These are phyloP conservation scores for Toxicodendron radicans DNA, from an alignment of 345 rosid species.

Conservation along the genomic window DNA sequence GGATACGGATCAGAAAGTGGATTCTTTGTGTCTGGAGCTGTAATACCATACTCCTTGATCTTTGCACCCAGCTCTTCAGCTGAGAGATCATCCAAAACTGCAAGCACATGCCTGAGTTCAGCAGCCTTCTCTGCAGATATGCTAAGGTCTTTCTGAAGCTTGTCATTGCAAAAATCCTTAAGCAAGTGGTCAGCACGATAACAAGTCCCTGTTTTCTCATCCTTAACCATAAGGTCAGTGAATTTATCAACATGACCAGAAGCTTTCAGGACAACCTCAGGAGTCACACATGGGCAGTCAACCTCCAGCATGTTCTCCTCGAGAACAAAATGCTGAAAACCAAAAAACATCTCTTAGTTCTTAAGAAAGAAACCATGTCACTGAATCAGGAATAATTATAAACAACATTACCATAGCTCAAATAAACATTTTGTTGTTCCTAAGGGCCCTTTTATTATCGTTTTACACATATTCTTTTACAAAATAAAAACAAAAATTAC, in stretches of 20 bases:
- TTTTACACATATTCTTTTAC: neutral
- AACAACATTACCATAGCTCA: neutral
- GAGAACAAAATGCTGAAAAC: slow-evolving; percentile 81
- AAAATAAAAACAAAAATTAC: too few species aligned
- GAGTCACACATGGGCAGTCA: slow-evolving; percentile 95
- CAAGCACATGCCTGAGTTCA: slow-evolving; percentile 77
- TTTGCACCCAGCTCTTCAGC: slow-evolving; percentile 75
- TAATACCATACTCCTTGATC: slow-evolving; percentile 78
- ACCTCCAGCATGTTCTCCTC: slow-evolving; percentile 97
- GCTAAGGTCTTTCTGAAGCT: slow-evolving; percentile 79
- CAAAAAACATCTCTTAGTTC: neutral
- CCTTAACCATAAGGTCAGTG: slow-evolving; percentile 98
- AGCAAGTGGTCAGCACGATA: slow-evolving; percentile 91
- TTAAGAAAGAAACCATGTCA: neutral
- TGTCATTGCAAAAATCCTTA: slow-evolving; percentile 83
- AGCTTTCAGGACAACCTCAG: slow-evolving; percentile 89
- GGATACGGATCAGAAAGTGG: slow-evolving; percentile 92
- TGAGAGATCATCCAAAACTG: slow-evolving; percentile 77
- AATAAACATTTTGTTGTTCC: neutral
- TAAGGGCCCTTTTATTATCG: neutral
- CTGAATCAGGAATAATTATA: neutral
- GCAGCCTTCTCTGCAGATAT: slow-evolving; percentile 72
- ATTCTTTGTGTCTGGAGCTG: slow-evolving; percentile 81
- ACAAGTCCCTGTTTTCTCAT: slow-evolving; percentile 79
- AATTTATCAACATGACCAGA: slow-evolving; percentile 98